Evolutionary conservation across 805 yeast genomes (phyloP), one percentile per base, ranked within the genome.

Genomic region (Candida morakotiae): DNA sequence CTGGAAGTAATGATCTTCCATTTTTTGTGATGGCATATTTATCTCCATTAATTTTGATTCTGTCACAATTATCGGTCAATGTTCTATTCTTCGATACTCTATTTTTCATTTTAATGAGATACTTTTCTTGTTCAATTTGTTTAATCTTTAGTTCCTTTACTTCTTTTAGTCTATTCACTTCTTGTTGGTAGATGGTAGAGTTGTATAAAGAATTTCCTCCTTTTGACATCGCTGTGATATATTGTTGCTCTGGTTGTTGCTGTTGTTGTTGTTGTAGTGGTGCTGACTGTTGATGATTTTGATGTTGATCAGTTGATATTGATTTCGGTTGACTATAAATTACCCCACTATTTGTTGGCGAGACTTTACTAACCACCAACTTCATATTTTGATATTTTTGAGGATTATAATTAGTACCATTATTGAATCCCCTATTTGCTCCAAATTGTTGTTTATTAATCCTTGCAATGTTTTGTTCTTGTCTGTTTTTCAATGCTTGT

Each of bases 31-130:
- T 59, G 0, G 78, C 76, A 52, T 63, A 77, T 22, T 55, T 52
- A n/a, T 60, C 60, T 3, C 68, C 69, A 22, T 65, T 62, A 9
- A 77, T 58, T 10, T 47, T 34, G 8, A 68, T 46, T 27, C 80
- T 58, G 46, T 79, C 82, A 37, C 69, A 66, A 40, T 55, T 52
- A 35, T 68, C 75, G 29, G 68, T 61, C 34, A 60, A 58, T 5
- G 52, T 50, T 40, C 60, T 58, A 37, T 70, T 63, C 37, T 41
- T 47, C 11, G 50, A 37, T 13, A 58, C 55, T 48, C 37, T 51
- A 34, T 11, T 55, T 30, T 42, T 42, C 37, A 35, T 46, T 44
- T 40, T 46, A 43, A 19, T 41, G 23, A 39, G 34, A 20, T 36
- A 28, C 51, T 53, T 52, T 14, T 43, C 34, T 34, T 50, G 50